Base-by-base conservation (phyloP, 2,329 filamentous ascomycete genomes). In the Penicillium sp. region DNA sequence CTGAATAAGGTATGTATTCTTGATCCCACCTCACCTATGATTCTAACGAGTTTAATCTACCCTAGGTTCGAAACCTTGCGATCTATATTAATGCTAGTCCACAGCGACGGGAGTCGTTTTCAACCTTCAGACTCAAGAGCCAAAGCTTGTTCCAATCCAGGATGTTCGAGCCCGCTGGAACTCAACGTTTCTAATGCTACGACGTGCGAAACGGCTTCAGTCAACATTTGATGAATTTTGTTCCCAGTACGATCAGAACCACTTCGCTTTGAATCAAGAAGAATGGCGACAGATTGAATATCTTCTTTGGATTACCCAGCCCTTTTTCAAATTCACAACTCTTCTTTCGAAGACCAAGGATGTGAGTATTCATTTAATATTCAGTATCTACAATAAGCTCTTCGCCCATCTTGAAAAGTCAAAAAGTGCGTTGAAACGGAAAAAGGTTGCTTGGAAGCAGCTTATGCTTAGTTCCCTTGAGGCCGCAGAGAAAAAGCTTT, bases 131-230 rank as follows among this genome's bases (percentile, higher is more conserved):
- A 50, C 38, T n/a, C 31, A 43, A 36, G 38, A 48, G 36, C 34
- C 48, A 49, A 57, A 55, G 31, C 49, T 61, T 38, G 39, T 61
- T n/a, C 50, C 46, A 29, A 57, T 60, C 8, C 51, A 62, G 52
- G 56, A 60, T 57, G 49, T 60, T 6, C 13, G 31, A 31, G 60
- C 53, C n/a, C n/a, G n/a, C n/a, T n/a, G n/a, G n/a, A n/a, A n/a
- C n/a, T n/a, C n/a, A n/a, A n/a, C n/a, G n/a, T 6, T 54, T 50
- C 29, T 60, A 24, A 62, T 62, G 46, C 58, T 62, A 29, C 16
- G 16, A 11, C 46, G 47, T 27, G 56, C 49, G 13, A 62, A 57
- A 34, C n/a, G 32, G 16, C 54, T 62, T 38, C 32, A 53, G 5
- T 11, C 24, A 4, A 21, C 16, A n/a, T 49, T 44, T 31, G 42